Evolutionary conservation across 305 asterid species (phyloP).

Genomic region (Stenogyne calaminthoides): DNA sequence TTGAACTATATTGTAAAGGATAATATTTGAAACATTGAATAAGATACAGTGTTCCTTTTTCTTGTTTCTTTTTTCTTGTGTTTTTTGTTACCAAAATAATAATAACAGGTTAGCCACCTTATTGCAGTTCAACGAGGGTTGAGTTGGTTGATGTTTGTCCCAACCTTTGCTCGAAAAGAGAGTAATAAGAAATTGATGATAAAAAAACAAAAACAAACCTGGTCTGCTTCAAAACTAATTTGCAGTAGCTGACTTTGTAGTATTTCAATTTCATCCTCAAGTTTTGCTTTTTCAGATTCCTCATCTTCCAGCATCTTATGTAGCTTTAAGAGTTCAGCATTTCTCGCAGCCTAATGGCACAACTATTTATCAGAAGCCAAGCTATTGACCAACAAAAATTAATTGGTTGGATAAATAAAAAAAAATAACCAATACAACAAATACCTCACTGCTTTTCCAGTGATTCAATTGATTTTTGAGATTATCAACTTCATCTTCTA

Average conservation of each 20-base stretch:
- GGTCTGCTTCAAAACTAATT: constrained; percentile 78
- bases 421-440: constrained; percentile 17
- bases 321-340: constrained; percentile 62
- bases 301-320: constrained; percentile 73
- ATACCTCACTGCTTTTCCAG: constrained; percentile 68
- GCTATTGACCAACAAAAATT: constrained; percentile 18
- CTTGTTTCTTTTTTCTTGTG: too few species aligned
- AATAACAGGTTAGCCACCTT: too few species aligned
- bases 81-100: too few species aligned
- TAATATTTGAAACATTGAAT: too few species aligned
- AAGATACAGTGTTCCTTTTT: too few species aligned
- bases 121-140: not conserved
- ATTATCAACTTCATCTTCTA: constrained; percentile 61
- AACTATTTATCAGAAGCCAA: constrained; percentile 30
- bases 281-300: constrained; percentile 54
- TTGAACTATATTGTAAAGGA: too few species aligned
- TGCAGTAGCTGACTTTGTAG: constrained; percentile 69
- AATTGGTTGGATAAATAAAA: constrained; percentile 11
- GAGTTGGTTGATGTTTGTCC: not conserved
- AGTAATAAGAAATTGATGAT: not conserved
- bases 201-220: constrained; percentile 37
- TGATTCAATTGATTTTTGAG: constrained; percentile 56
- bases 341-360: constrained; percentile 52
- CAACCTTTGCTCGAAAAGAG: constrained; percentile 9
- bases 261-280: constrained; percentile 68